Percentiles rank a stretch among this genome's conserved stretches.
These are phyloP conservation scores for Candida chauliodis DNA, from an alignment of 805 yeast species.

Conservation along the genomic window DNA sequence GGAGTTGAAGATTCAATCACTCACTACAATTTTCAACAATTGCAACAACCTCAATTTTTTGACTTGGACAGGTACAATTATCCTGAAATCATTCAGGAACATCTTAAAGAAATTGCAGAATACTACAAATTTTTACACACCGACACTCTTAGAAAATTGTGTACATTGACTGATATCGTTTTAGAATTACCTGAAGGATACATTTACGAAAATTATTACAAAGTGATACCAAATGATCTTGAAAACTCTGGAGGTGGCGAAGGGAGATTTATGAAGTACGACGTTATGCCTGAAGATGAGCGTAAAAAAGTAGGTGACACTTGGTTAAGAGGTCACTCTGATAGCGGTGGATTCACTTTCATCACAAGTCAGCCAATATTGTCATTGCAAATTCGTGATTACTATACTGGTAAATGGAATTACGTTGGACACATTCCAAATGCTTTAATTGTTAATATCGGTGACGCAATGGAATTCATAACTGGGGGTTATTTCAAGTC, in stretches of 20 bases:
- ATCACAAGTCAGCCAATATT: slow-evolving; percentile 30
- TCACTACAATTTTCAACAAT: slow-evolving; percentile 25
- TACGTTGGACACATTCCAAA: slow-evolving; percentile 28
- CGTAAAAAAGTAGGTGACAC: slow-evolving; percentile 21
- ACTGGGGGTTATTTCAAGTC: slow-evolving; percentile 28
- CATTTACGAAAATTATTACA: slow-evolving; percentile 26
- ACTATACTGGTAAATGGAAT: slow-evolving; percentile 26
- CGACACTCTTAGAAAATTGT: slow-evolving; percentile 20
- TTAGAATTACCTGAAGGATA: slow-evolving; percentile 27
- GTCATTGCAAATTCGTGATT: slow-evolving; percentile 28
- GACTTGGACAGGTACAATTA: slow-evolving; percentile 17
- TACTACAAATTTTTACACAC: slow-evolving; percentile 22
- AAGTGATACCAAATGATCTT: slow-evolving; percentile 19
- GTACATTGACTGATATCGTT: slow-evolving; percentile 23
- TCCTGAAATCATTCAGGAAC: slow-evolving; percentile 22
- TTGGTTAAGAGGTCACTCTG: slow-evolving; percentile 31
- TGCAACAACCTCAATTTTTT: slow-evolving; percentile 21
- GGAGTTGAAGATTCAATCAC: slow-evolving; percentile 26
- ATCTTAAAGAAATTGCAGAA: slow-evolving; percentile 20
- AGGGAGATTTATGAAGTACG: slow-evolving; percentile 29
- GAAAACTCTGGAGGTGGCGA: slow-evolving; percentile 25
- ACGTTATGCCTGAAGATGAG: slow-evolving; percentile 21
- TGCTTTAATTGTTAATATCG: slow-evolving; percentile 26
- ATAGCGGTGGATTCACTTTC: slow-evolving; percentile 27
- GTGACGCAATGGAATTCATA: slow-evolving; percentile 29